Percentiles rank a stretch among this genome's conserved stretches.
Evolutionary conservation across 1,139 yeast species (phyloP).

Genomic region (Candida dubliniensis): DNA sequence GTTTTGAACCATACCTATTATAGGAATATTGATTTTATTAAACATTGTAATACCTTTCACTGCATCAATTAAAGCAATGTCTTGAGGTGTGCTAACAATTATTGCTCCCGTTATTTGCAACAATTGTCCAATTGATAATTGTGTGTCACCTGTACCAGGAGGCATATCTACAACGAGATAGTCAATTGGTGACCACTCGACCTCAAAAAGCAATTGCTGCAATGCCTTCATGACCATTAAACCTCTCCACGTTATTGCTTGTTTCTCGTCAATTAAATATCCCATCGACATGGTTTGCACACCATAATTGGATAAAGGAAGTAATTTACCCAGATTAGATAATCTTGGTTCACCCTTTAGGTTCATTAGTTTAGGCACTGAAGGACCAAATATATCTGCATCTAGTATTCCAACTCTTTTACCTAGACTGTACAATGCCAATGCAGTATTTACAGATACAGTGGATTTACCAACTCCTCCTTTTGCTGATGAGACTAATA

Average conservation of each 20-base stretch:
- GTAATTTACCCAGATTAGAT: constrained; percentile 49
- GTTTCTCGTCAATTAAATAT: constrained; percentile 63
- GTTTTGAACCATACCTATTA: constrained; percentile 77
- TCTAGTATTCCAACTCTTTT: constrained; percentile 69
- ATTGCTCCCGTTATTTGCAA: constrained; percentile 77
- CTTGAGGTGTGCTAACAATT: constrained; percentile 85
- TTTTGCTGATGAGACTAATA: constrained; percentile 76
- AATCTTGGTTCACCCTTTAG: constrained; percentile 68
- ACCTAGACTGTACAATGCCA: constrained; percentile 57
- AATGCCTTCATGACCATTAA: constrained; percentile 84
- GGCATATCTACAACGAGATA: constrained; percentile 81
- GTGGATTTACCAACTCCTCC: constrained; percentile 74
- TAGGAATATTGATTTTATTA: constrained; percentile 69
- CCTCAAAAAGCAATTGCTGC: constrained; percentile 79
- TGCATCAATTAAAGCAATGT: constrained; percentile 79
- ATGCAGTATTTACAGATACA: constrained; percentile 64
- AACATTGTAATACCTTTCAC: constrained; percentile 81
- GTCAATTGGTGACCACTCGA: constrained; percentile 74
- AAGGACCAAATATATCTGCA: constrained; percentile 84
- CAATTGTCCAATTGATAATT: constrained; percentile 76
- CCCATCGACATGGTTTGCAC: constrained; percentile 91
- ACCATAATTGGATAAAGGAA: constrained; percentile 78
- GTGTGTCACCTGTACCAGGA: constrained; percentile 92
- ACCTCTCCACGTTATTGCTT: constrained; percentile 86
- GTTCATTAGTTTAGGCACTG: constrained; percentile 68